Conservation (phyloP, 257 asterid genomes). For the Salvia splendens region DNA sequence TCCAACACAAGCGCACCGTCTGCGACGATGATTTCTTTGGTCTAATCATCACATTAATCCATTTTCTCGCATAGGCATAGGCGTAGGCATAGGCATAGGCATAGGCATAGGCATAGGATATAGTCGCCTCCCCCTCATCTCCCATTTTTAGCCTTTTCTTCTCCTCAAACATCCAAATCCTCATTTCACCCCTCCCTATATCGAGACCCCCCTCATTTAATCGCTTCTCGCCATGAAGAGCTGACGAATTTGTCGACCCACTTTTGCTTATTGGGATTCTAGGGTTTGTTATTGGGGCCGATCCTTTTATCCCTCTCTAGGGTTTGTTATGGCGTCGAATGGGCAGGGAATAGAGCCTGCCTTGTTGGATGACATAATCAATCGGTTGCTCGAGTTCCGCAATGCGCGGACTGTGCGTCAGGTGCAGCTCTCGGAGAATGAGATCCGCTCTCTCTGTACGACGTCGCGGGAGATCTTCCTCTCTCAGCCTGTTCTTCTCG, state of each 20-base stretch:
- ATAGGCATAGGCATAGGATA: slow-evolving; percentile 11
- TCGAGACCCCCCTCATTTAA: slow-evolving; percentile 21
- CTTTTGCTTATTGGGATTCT: slow-evolving; percentile 25
- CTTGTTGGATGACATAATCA: slow-evolving; percentile 71
- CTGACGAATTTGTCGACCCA: slow-evolving; percentile 16
- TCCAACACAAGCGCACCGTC: slow-evolving; percentile 30
- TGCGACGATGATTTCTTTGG: slow-evolving; percentile 29
- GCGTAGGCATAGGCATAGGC: slow-evolving; percentile 3
- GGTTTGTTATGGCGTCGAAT: slow-evolving; percentile 43
- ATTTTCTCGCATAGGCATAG: neutral
- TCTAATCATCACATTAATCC: neutral
- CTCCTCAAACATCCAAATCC: neutral
- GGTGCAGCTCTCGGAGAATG: slow-evolving; percentile 79
- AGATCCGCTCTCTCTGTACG: slow-evolving; percentile 73
- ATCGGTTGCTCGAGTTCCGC: slow-evolving; percentile 68
- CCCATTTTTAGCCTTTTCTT: slow-evolving; percentile 15
- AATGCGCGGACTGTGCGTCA: slow-evolving; percentile 67
- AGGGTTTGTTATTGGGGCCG: slow-evolving; percentile 34
- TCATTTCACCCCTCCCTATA: slow-evolving; percentile 22
- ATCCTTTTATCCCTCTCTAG: neutral
- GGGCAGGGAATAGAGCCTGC: slow-evolving; percentile 75
- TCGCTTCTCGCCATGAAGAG: slow-evolving; percentile 14
- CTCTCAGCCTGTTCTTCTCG: slow-evolving; percentile 77
- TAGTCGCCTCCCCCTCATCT: slow-evolving; percentile 37
- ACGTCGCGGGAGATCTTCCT: slow-evolving; percentile 74